Evolutionary conservation across 2,329 filamentous ascomycete species (phyloP), one percentile per base, ranked within the genome.

Genomic region (Alternaria sp.): DNA sequence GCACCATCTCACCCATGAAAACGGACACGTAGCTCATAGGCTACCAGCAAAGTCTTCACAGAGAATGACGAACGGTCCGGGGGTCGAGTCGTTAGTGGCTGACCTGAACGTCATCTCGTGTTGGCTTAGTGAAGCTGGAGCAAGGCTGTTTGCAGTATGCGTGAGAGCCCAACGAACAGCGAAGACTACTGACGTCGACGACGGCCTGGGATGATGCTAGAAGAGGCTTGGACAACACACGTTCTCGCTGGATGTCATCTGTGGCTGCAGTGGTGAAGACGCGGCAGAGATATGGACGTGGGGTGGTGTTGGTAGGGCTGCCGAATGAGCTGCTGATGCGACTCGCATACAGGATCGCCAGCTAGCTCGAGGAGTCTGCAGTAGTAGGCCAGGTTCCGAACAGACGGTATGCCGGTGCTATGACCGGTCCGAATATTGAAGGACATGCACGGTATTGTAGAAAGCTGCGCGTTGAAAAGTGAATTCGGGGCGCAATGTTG

Each of bases 21-120:
- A 65, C 72, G 78, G 78, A 66, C 72, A 68, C 33, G 67, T 61
- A 66, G 68, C 70, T 78, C 66, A 80, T 79, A 79, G 78, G 78
- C 61, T 79, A 80, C 77, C 78, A 55, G 63, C 65, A 64, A 53
- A 53, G 57, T 47, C 30, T 21, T 45, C 41, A 21, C 56, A 55
- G 63, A 64, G 61, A 51, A 68, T 20, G 60, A 61, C 55, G 69
- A 63, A 69, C 63, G 63, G 63, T 62, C 60, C 66, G 58, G 61
- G 47, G 61, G 50, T 55, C 46, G 44, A 41, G 58, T 59, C 65
- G 62, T 71, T 64, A 72, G 73, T 74, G 69, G 73, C 50, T 64
- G 60, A 55, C 45, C 28, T 57, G 59, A 71, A 71, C 64, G 70
- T 74, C 67, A 72, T 69, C 30, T 45, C 25, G 55, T 49, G 30